These are phyloP conservation scores for Candida takata DNA, from an alignment of 805 yeast species.

Conservation along the genomic window DNA sequence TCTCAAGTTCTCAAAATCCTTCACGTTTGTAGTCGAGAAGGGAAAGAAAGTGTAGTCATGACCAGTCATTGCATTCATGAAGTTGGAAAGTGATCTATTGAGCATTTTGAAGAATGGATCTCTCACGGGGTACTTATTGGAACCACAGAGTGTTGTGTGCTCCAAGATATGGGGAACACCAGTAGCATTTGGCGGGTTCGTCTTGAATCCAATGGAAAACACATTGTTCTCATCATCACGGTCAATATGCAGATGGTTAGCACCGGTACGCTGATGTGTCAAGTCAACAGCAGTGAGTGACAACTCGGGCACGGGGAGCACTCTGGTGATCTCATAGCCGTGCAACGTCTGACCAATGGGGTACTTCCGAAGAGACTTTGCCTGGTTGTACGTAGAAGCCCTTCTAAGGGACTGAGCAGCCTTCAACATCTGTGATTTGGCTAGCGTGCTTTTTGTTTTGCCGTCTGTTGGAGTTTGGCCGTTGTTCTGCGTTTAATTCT, in stretches of 20 bases:
- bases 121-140: conserved; percentile 82
- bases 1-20: conserved; percentile 77
- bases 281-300: conserved; percentile 73
- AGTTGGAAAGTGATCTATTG: conserved; percentile 87
- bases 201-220: conserved; percentile 82
- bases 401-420: conserved; percentile 7
- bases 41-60: conserved; percentile 95
- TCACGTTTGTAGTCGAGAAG: conserved; percentile 84
- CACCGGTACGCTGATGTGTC: conserved; percentile 60
- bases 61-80: conserved; percentile 99
- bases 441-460: background rate
- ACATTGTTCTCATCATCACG: conserved; percentile 81
- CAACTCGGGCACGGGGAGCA: conserved; percentile 71
- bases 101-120: conserved; percentile 98
- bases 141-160: conserved; percentile 94
- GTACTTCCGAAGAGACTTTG: conserved; percentile 40
- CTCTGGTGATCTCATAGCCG: conserved; percentile 62
- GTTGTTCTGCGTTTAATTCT: no score
- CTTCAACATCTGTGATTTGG: background rate
- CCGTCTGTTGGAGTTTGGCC: no score
- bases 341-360: conserved; percentile 56
- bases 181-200: conserved; percentile 90
- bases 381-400: conserved; percentile 26
- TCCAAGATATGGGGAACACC: conserved; percentile 96
- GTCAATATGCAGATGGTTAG: conserved; percentile 81